Percentiles rank a stretch among this genome's conserved stretches.
These are phyloP conservation scores for Fusarium brevicatenulatum DNA, from an alignment of 2,329 filamentous ascomycete genomes.

Conservation along the genomic window DNA sequence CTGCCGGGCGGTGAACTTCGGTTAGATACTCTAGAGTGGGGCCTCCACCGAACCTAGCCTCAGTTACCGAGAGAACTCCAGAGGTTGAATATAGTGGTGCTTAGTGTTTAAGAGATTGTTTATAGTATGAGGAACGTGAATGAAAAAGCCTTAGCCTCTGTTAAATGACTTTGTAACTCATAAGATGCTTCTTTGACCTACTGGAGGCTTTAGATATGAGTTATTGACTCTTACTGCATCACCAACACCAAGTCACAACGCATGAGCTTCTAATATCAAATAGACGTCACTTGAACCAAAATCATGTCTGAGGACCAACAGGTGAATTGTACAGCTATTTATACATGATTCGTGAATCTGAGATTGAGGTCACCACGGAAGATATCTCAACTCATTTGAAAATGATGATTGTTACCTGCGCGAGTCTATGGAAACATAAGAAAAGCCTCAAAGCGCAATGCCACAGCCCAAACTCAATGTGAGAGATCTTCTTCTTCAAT, in stretches of 20 bases:
- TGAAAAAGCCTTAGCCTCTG: too few species aligned
- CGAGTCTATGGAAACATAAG: conserved; percentile 48
- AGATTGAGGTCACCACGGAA: conserved; percentile 28
- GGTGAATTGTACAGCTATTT: conserved; percentile 42
- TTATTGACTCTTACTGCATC: not conserved
- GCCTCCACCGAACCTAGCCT: not conserved
- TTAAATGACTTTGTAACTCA: not conserved
- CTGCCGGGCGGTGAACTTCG: conserved; percentile 52
- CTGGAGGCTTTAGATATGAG: too few species aligned
- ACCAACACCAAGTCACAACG: not conserved
- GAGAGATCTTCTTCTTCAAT: conserved; percentile 45
- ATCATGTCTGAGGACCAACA: conserved; percentile 2
- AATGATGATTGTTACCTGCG: conserved; percentile 48
- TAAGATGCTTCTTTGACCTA: too few species aligned
- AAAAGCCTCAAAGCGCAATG: conserved; percentile 46
- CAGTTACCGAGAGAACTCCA: conserved; percentile 4
- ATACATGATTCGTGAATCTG: conserved; percentile 36
- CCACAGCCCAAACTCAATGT: conserved; percentile 37
- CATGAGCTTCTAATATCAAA: not conserved
- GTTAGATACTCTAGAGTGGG: conserved; percentile 27
- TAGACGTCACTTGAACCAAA: not conserved
- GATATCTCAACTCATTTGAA: conserved; percentile 38
- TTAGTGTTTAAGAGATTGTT: not conserved
- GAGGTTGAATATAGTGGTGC: not conserved
- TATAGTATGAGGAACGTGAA: not conserved